Base-by-base conservation (phyloP, 2,329 filamentous ascomycete species). In the Botrytis tulipae region DNA sequence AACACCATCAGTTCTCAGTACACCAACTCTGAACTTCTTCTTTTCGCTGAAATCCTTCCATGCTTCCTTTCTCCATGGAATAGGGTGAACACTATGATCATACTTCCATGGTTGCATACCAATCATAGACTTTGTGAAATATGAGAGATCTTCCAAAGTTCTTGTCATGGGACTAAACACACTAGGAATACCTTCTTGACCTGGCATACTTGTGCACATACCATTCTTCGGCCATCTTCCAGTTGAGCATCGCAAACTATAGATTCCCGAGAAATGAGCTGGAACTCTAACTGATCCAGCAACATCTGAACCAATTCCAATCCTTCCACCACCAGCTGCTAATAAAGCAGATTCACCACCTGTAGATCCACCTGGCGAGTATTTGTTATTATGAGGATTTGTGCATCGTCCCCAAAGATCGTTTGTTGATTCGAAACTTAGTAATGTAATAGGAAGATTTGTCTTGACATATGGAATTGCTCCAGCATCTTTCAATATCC, bases 401-500 rank as follows among this genome's bases (percentile, higher is more conserved):
- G 87, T 90, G 77, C 88, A 91, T 46, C 90, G 88, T 14, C 95
- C 95, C 93, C 95, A 98, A 32, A 98, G 85, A 75, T 88, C 87
- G 79, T 90, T 90, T 72, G 79, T 80, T 16, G 76, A 79, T 73
- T 81, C 80, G 71, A 81, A 81, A 70, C 79, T 80, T 61, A 82
- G 71, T 35, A 82, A 87, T 0, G 94, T 97, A 73, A 95, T 92
- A 8, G 95, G 95, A 2, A 97, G 82, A 75, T 96, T 96, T 0
- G 95, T 98, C 85, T 98, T 98, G 76, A 95, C 93, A 80, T 97
- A 97, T 0, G 95, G 95, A 2, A 98, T 87, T 0, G 95, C 94
- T 35, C 95, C 93, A 3, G 94, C 93, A 80, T 96, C 92, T 80
- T 97, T 97, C 70, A 98, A 85, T 60, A 98, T 83, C 73, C 87